phyloP scores from a whole-genome alignment of 306 rosid genomes.

The Vigna nakashimae region DNA sequence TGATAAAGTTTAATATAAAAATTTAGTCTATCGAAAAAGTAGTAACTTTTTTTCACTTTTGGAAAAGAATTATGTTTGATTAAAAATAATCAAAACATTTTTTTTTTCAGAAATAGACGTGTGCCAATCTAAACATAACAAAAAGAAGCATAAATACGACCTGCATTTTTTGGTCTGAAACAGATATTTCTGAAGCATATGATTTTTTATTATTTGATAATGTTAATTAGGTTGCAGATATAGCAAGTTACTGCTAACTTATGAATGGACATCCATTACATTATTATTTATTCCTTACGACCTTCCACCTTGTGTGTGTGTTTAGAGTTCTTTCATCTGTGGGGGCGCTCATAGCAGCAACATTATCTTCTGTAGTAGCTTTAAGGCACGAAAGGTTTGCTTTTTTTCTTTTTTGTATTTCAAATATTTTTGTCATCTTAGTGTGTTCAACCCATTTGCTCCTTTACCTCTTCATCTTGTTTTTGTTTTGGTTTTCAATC shows the following conservation, averaged over 20 bases:
- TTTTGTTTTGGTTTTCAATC: conserved; percentile 7
- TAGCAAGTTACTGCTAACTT: neutral
- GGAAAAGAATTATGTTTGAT: neutral
- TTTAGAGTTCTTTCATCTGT: neutral
- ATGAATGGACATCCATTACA: neutral
- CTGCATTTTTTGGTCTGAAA: neutral
- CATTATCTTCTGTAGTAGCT: conserved; percentile 25
- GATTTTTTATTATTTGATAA: neutral
- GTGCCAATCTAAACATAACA: neutral
- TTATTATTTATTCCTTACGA: neutral
- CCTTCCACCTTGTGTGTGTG: neutral
- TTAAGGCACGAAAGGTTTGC: conserved; percentile 38
- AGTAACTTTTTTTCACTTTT: neutral
- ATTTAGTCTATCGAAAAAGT: neutral
- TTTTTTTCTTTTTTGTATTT: neutral
- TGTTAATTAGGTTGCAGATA: conserved; percentile 10
- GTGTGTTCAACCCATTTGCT: neutral
- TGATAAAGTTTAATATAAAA: neutral
- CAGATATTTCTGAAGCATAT: conserved; percentile 1
- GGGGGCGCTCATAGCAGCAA: neutral
- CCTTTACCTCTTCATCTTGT: neutral
- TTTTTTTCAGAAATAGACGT: neutral
- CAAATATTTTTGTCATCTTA: neutral
- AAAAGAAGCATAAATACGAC: neutral
- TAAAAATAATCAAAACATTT: neutral